Percentiles rank a stretch among this genome's conserved stretches.
These are phyloP conservation scores for Paspalum notatum DNA, from an alignment of 176 grass and related monocot species.

Conservation along the genomic window DNA sequence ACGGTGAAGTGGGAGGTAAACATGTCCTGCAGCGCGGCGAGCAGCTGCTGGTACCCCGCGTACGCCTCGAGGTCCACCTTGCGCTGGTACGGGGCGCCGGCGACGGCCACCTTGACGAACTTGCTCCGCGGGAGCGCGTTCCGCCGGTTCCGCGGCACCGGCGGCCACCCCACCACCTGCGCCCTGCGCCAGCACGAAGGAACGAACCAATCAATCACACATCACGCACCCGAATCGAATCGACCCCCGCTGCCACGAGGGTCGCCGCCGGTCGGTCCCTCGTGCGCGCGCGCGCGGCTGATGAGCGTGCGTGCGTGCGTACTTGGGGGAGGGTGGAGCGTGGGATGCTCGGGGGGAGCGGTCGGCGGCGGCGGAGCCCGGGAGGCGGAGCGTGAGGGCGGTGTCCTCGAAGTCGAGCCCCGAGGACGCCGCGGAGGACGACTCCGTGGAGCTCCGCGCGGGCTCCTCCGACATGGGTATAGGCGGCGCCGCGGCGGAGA, in stretches of 20 bases:
- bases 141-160: slow-evolving; percentile 57
- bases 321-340: slow-evolving; percentile 54
- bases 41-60: slow-evolving; percentile 66
- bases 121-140: slow-evolving; percentile 60
- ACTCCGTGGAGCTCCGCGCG: slow-evolving; percentile 82
- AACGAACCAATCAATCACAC: not conserved
- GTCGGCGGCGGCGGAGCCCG: slow-evolving; percentile 40
- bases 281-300: not conserved
- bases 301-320: not conserved
- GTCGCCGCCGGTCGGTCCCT: too few relatives aligned
- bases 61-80: slow-evolving; percentile 89
- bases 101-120: slow-evolving; percentile 91
- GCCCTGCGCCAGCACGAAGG: slow-evolving; percentile 35
- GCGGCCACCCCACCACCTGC: slow-evolving; percentile 87
- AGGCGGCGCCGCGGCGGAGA: too few relatives aligned
- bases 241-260: too few relatives aligned
- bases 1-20: slow-evolving; percentile 81
- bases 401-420: slow-evolving; percentile 89
- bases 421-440: slow-evolving; percentile 58
- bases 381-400: slow-evolving; percentile 66
- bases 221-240: not conserved
- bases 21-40: slow-evolving; percentile 79
- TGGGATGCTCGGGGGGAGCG: slow-evolving; percentile 39
- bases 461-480: slow-evolving; percentile 60
- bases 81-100: slow-evolving; percentile 76